Evolutionary conservation across 257 asterid genomes (phyloP).

Genomic region (Fraxinus cuspidata): DNA sequence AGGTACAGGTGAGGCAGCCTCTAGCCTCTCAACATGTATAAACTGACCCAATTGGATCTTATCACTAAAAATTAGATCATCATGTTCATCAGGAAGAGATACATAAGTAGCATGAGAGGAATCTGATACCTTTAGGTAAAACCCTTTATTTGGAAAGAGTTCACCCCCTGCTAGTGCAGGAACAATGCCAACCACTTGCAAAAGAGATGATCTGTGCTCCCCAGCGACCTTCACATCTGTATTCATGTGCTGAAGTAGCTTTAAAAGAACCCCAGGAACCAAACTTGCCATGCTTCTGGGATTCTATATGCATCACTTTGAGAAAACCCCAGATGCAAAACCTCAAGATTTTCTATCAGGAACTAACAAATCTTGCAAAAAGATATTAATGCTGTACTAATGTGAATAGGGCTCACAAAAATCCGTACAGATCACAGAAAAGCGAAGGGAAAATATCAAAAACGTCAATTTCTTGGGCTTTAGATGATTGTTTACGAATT

Average conservation of each 20-base stretch:
- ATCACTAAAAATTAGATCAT: constrained; percentile 88
- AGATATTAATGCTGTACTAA: constrained; percentile 10
- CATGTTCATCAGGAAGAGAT: constrained; percentile 87
- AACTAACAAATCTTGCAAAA: constrained; percentile 12
- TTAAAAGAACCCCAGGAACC: constrained; percentile 85
- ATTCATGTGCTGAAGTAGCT: constrained; percentile 96
- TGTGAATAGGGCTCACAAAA: constrained; percentile 19
- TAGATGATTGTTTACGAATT: constrained; percentile 3
- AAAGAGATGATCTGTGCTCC: constrained; percentile 81
- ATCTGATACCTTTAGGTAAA: constrained; percentile 94
- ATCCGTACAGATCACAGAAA: neutral
- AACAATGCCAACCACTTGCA: constrained; percentile 93
- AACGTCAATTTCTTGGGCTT: constrained; percentile 4
- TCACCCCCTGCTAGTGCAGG: constrained; percentile 97
- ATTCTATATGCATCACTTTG: constrained; percentile 40
- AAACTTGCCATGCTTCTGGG: constrained; percentile 68
- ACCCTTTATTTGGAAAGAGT: constrained; percentile 89
- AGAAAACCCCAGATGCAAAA: constrained; percentile 37
- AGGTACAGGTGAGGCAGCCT: constrained; percentile 94
- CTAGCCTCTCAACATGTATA: constrained; percentile 87
- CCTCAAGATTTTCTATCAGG: constrained; percentile 23
- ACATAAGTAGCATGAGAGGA: constrained; percentile 98
- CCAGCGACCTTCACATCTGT: constrained; percentile 94
- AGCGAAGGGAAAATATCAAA: neutral
- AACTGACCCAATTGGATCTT: constrained; percentile 96